Percentiles rank a stretch among this genome's conserved stretches.
Evolutionary conservation across 106 monocot species (phyloP).

Genomic region (Allium fistulosum): DNA sequence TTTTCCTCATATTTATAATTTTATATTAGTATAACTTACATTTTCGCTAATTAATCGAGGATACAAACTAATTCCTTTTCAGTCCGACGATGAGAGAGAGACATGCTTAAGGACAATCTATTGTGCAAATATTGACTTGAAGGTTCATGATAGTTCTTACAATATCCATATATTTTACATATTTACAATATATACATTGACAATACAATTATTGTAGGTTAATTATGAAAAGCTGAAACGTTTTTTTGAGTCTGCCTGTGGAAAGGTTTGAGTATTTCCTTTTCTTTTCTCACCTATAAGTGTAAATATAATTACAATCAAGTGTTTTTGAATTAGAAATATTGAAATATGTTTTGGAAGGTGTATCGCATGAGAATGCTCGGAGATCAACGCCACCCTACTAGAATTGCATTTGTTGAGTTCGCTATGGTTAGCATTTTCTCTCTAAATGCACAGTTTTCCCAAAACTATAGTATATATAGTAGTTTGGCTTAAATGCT

Average conservation of each 20-base stretch:
- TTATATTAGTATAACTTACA: background rate
- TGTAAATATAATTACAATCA: background rate
- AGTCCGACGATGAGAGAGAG: conserved; percentile 47
- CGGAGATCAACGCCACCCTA: conserved; percentile 37
- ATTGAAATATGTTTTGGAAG: background rate
- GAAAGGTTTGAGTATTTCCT: conserved; percentile 16
- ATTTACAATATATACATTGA: background rate
- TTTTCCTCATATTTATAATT: background rate
- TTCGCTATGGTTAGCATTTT: conserved; percentile 20
- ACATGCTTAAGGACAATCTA: conserved; percentile 40
- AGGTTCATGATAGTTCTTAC: conserved; percentile 10
- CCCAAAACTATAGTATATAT: too few relatives aligned
- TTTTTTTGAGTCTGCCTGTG: conserved; percentile 35
- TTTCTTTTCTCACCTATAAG: background rate
- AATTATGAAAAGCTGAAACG: conserved; percentile 28
- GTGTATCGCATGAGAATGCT: conserved; percentile 31
- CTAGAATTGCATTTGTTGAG: conserved; percentile 41
- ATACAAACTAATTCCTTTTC: background rate
- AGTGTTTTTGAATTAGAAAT: background rate
- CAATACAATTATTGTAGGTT: conserved; percentile 13
- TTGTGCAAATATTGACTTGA: conserved; percentile 45
- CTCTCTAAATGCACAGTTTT: too few relatives aligned
- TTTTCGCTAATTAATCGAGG: background rate
- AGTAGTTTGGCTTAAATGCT: too few relatives aligned
- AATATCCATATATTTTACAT: too few relatives aligned